A percentile compares a stretch with the other conserved stretches of the same genome.
Evolutionary conservation across 1,284 basidiomycete species (phyloP).

Genomic region (Kwoniella shivajii): DNA sequence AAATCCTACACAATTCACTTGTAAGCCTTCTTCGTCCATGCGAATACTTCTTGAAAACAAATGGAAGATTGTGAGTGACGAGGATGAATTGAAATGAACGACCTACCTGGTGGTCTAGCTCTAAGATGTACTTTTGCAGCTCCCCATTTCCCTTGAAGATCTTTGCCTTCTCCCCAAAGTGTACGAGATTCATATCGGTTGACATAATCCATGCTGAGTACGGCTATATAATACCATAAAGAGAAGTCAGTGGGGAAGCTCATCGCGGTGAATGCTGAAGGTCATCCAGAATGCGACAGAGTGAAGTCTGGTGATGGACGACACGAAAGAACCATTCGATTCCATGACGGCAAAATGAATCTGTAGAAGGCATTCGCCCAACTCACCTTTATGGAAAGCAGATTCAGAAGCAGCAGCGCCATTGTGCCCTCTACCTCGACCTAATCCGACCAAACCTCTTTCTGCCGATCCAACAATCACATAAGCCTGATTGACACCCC

Average conservation of each 20-base stretch:
- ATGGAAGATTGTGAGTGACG: no score
- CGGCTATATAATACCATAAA: constrained; percentile 28
- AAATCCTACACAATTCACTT: constrained; percentile 63
- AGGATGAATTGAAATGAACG: no score
- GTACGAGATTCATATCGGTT: constrained; percentile 87
- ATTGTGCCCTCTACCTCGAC: constrained; percentile 75
- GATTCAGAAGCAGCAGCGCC: constrained; percentile 63
- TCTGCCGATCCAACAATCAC: constrained; percentile 80
- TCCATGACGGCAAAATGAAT: neutral
- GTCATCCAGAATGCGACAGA: neutral
- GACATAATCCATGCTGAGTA: constrained; percentile 74
- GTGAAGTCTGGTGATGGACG: neutral
- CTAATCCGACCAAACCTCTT: constrained; percentile 84
- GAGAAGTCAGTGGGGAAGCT: neutral
- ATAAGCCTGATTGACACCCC: constrained; percentile 56
- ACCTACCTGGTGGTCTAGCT: constrained; percentile 71
- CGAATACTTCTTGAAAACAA: no score
- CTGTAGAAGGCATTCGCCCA: neutral
- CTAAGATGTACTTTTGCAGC: constrained; percentile 81
- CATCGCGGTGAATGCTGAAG: neutral
- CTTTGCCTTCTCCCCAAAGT: constrained; percentile 66
- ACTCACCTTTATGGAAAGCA: constrained; percentile 66
- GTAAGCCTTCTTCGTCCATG: no score
- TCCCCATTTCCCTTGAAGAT: constrained; percentile 80
- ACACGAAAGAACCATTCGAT: neutral